Percentiles rank a stretch among this genome's conserved stretches.
phyloP scores from a whole-genome alignment of 2,329 filamentous ascomycete species.

The Juglanconis sp. region DNA sequence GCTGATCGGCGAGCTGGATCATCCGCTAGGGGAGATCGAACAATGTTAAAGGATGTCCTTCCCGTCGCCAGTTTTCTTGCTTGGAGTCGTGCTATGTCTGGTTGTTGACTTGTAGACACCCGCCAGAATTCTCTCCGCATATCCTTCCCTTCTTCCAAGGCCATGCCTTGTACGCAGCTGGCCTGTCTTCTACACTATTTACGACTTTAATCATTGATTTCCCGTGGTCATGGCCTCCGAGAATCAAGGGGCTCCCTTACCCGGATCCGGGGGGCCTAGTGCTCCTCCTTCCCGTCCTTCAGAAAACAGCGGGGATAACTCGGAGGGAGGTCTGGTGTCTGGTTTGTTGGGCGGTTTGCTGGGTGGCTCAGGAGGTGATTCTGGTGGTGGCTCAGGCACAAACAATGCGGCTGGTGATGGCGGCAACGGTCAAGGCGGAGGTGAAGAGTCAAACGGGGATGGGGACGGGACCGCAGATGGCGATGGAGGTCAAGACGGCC shows the following conservation, averaged over 20 bases:
- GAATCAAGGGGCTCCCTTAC: no score
- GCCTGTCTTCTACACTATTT: conserved; percentile 3
- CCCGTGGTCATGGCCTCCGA: background rate
- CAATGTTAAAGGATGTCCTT: background rate
- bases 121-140: background rate
- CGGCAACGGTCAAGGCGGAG: background rate
- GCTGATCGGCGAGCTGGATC: background rate
- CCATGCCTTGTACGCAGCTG: conserved; percentile 6
- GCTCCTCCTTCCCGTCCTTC: background rate
- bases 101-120: no score
- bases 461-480: no score
- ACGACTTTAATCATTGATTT: background rate
- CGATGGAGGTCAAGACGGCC: no score
- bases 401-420: background rate
- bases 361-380: no score
- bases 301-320: no score
- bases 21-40: background rate
- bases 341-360: no score
- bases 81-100: no score
- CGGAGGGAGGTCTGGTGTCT: no score
- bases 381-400: background rate
- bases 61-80: background rate
- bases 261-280: background rate
- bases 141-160: background rate
- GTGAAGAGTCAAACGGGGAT: no score